These are phyloP conservation scores for Paulownia fortunei DNA, from an alignment of 257 asterid genomes.

Conservation along the genomic window DNA sequence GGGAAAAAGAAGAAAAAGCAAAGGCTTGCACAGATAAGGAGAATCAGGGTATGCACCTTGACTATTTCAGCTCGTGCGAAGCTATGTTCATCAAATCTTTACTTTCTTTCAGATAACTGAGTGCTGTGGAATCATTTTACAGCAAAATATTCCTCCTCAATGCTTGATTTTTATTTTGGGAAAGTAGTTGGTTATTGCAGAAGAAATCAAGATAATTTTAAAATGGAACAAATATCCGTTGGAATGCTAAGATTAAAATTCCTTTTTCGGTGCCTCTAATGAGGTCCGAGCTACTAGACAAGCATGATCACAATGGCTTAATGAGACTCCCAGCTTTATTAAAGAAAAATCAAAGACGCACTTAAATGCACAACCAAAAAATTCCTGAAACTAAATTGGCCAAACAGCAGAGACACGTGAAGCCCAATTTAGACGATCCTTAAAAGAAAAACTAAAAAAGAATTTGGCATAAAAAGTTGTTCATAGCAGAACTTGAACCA, in stretches of 20 bases:
- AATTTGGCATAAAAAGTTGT: slow-evolving; percentile 4
- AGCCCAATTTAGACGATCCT: not conserved
- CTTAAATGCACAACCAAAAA: not conserved
- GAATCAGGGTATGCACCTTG: not conserved
- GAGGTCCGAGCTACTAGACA: not conserved
- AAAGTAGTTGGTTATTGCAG: not conserved
- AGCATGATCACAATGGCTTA: not conserved
- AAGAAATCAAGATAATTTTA: too few relatives aligned
- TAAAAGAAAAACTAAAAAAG: not conserved
- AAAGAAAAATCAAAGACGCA: not conserved
- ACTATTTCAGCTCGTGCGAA: not conserved
- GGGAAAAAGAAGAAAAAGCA: not conserved
- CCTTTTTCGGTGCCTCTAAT: not conserved
- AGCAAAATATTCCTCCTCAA: not conserved
- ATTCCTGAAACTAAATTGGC: not conserved
- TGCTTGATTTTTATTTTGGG: not conserved
- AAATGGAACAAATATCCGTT: not conserved
- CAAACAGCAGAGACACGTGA: not conserved
- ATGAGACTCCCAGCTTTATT: not conserved
- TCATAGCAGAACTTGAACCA: not conserved
- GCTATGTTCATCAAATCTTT: slow-evolving; percentile 5
- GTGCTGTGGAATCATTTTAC: not conserved
- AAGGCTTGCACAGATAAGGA: not conserved
- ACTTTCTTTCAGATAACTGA: not conserved
- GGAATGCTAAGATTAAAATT: not conserved